Conservation (phyloP, 2,329 filamentous ascomycete species). For the Epichloe sibirici region DNA sequence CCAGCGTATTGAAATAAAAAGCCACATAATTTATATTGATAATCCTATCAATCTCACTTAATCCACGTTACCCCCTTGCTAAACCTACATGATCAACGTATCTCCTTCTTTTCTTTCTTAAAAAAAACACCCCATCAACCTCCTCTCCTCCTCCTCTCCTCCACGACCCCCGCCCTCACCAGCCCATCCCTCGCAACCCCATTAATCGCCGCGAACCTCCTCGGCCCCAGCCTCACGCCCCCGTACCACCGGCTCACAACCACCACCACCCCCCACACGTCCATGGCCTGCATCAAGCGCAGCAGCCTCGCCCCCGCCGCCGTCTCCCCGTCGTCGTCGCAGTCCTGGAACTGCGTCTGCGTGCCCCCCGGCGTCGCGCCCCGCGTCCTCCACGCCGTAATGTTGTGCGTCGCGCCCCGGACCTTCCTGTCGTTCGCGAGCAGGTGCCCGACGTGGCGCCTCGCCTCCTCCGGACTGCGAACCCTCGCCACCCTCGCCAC, state of each 20-base stretch:
- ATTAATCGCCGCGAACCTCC: conserved; percentile 86
- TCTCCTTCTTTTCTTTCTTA: too few species aligned
- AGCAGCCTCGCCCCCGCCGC: conserved; percentile 78
- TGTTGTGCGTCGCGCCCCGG: conserved; percentile 85
- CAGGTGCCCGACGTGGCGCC: conserved; percentile 59
- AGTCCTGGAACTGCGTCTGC: conserved; percentile 59
- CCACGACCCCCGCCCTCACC: conserved; percentile 60
- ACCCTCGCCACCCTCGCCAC: conserved; percentile 65
- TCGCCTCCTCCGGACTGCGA: conserved; percentile 48
- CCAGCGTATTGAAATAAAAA: neutral
- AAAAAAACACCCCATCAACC: neutral
- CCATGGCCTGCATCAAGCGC: conserved; percentile 90
- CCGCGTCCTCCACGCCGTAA: conserved; percentile 82
- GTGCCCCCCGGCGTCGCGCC: conserved; percentile 18
- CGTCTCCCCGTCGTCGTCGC: conserved; percentile 90
- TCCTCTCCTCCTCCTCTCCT: conserved; percentile 15
- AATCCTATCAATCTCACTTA: too few species aligned
- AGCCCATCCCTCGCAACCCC: conserved; percentile 72
- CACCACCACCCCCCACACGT: conserved; percentile 80
- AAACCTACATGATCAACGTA: too few species aligned
- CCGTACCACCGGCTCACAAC: conserved; percentile 95
- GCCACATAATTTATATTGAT: neutral
- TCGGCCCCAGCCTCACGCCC: conserved; percentile 76
- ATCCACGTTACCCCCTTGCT: too few species aligned
- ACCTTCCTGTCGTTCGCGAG: conserved; percentile 73